Evolutionary conservation across 805 yeast genomes (phyloP), one percentile per base, ranked within the genome.

Genomic region (Ogataea thermomethanolica): DNA sequence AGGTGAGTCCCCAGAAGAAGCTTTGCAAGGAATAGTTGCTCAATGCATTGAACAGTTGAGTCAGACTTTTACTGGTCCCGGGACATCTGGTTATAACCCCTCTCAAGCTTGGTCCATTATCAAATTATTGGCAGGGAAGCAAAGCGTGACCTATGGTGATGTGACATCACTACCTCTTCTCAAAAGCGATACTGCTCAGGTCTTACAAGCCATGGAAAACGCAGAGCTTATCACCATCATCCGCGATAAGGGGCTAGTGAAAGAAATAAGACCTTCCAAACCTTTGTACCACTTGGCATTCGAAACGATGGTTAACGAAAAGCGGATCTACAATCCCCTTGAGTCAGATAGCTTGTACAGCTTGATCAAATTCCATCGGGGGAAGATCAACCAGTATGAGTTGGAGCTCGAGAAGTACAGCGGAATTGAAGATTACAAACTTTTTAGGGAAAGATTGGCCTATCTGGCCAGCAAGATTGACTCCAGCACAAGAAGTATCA

Each of bases 101-200:
- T 85, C 95, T 1, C 96, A 91, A 56, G 93, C 88, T 0, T 93
- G 99, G 98, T 76, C 72, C 15, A 56, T 93, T 15, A 78, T 91
- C 52, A 83, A 82, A 51, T 45, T 73, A 27, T 69, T 93, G 27
- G 75, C 88, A 1, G 59, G 64, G 8, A 53, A 64, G 0, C 78
- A 75, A 0, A 50, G 54, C 3, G 62, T 85, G 3, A 50, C 65
- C 1, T 81, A 67, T 53, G 67, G 71, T 25, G 79, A 80, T 4
- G 63, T 84, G 25, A 69, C 73, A 27, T 69, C 71, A 41, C 67
- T 73, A 29, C 81, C 88, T 10, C 58, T 84, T 29, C 82, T 84
- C 58, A 79, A 76, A 45, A 62, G 78, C 14, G 63, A 73, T 2
- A 75, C 79, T 1, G 76, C 69, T 30, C 70, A 71, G 2, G 76